Percentiles rank a stretch among this genome's conserved stretches.
Evolutionary conservation across 1,284 basidiomycete genomes (phyloP).

Genomic region (Blastosporella zonata): DNA sequence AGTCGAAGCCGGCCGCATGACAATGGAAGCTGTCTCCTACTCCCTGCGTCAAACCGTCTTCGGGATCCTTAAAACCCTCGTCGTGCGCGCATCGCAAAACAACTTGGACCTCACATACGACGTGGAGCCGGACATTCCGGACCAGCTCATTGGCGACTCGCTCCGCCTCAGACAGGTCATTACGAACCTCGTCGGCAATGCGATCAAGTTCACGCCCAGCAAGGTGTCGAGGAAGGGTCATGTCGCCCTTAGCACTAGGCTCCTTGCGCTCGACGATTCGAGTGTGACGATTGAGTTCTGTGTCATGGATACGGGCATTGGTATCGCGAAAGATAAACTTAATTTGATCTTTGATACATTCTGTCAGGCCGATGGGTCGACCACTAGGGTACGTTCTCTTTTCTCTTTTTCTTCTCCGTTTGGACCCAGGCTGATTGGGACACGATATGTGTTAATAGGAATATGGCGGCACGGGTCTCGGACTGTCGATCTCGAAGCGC

Average conservation of each 20-base stretch:
- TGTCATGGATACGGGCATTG: slow-evolving; percentile 97
- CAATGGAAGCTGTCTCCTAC: slow-evolving; percentile 98
- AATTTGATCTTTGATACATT: slow-evolving; percentile 99
- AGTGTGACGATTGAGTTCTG: slow-evolving; percentile 94
- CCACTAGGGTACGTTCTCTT: slow-evolving; percentile 64
- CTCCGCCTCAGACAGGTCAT: slow-evolving; percentile 91
- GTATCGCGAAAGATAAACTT: slow-evolving; percentile 98
- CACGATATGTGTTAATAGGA: slow-evolving; percentile 58
- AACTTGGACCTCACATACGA: slow-evolving; percentile 97
- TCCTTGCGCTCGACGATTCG: slow-evolving; percentile 72
- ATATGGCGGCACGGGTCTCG: slow-evolving; percentile 97
- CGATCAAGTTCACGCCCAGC: slow-evolving; percentile 92
- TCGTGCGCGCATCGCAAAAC: slow-evolving; percentile 97
- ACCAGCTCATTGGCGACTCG: slow-evolving; percentile 96
- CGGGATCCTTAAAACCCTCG: slow-evolving; percentile 96
- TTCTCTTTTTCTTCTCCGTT: slow-evolving; percentile 1
- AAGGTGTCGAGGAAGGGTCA: slow-evolving; percentile 80
- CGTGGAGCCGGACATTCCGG: slow-evolving; percentile 93
- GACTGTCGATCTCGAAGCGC: slow-evolving; percentile 93
- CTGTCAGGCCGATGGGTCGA: slow-evolving; percentile 96
- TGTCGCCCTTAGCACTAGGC: slow-evolving; percentile 85
- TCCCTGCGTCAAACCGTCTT: slow-evolving; percentile 97
- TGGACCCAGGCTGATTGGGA: slow-evolving; percentile 7
- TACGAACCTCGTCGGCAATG: slow-evolving; percentile 93
- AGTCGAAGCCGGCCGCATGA: slow-evolving; percentile 99